Evolutionary conservation across 2,329 filamentous ascomycete species (phyloP).

Genomic region (Bisporella sp.): DNA sequence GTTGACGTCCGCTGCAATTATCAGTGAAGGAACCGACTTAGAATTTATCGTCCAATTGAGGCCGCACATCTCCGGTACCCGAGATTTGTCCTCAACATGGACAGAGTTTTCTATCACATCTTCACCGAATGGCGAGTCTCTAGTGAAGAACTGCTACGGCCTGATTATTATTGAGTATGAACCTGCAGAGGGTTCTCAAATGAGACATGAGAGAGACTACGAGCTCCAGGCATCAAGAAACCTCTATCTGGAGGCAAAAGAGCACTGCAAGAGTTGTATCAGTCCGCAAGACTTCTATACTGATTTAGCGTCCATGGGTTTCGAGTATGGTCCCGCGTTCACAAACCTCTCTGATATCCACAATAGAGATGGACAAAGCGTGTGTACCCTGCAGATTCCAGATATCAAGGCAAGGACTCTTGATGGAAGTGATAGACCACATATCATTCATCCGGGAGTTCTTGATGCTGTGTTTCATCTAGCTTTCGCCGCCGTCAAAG

Average conservation of each 20-base stretch:
- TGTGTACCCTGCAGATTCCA: slow-evolving; percentile 15
- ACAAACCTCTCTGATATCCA: background rate
- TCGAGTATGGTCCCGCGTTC: background rate
- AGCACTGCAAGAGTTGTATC: background rate
- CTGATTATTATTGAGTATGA: background rate
- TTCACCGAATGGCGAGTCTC: slow-evolving; percentile 1
- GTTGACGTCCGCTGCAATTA: slow-evolving; percentile 37
- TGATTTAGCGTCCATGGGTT: background rate
- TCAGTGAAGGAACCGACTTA: slow-evolving; percentile 25
- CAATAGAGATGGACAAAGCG: too few species aligned
- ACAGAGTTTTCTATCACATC: slow-evolving; percentile 7
- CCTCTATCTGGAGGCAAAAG: background rate
- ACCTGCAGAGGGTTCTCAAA: background rate
- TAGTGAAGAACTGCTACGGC: background rate
- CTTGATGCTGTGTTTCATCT: slow-evolving; percentile 40
- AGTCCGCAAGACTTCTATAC: background rate
- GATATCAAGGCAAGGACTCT: slow-evolving; percentile 28
- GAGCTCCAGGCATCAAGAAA: background rate
- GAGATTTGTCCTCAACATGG: background rate
- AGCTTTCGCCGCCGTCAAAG: slow-evolving; percentile 10
- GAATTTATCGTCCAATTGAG: slow-evolving; percentile 8
- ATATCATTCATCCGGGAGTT: slow-evolving; percentile 51
- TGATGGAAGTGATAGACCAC: slow-evolving; percentile 29
- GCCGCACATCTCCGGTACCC: background rate
- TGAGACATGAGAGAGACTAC: background rate